A percentile compares a stretch with the other conserved stretches of the same genome.
phyloP scores from a whole-genome alignment of 176 grass and related monocot genomes.

The Tillandsia fasciculata region DNA sequence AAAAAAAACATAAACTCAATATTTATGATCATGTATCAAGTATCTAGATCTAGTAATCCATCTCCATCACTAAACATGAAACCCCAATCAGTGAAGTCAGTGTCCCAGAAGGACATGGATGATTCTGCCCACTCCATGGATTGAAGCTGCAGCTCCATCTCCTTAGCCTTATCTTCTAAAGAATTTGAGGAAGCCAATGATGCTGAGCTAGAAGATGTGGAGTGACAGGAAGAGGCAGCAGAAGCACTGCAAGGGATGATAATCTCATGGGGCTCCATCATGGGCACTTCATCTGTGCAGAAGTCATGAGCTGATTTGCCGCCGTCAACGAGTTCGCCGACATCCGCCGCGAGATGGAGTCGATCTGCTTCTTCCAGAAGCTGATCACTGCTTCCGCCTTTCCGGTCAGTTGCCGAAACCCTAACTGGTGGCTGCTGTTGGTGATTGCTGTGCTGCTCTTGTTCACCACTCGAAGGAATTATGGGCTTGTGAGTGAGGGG shows the following conservation, averaged over 20 bases:
- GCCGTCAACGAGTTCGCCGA: not conserved
- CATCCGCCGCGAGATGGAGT: not conserved
- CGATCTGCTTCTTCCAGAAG: not conserved
- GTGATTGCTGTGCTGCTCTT: not conserved
- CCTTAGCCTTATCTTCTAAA: not conserved
- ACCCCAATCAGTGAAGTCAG: no score
- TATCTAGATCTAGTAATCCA: no score
- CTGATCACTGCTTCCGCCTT: not conserved
- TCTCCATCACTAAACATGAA: no score
- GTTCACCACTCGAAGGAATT: not conserved
- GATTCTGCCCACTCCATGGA: conserved; percentile 4
- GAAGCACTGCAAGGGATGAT: conserved; percentile 1
- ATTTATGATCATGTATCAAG: no score
- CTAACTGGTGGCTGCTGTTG: not conserved
- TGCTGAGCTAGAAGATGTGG: no score
- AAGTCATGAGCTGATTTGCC: not conserved
- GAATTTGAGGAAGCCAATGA: no score
- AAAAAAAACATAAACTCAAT: no score
- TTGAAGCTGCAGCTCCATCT: not conserved
- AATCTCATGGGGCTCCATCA: conserved; percentile 9
- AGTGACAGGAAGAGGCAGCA: not conserved
- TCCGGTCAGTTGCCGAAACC: not conserved
- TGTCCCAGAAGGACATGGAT: not conserved
- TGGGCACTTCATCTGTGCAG: conserved; percentile 15
- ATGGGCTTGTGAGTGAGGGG: conserved; percentile 16